A percentile compares a stretch with the other conserved stretches of the same genome.
Conservation (phyloP, 2,329 filamentous ascomycete genomes). For the Zopfia rhizophila region DNA sequence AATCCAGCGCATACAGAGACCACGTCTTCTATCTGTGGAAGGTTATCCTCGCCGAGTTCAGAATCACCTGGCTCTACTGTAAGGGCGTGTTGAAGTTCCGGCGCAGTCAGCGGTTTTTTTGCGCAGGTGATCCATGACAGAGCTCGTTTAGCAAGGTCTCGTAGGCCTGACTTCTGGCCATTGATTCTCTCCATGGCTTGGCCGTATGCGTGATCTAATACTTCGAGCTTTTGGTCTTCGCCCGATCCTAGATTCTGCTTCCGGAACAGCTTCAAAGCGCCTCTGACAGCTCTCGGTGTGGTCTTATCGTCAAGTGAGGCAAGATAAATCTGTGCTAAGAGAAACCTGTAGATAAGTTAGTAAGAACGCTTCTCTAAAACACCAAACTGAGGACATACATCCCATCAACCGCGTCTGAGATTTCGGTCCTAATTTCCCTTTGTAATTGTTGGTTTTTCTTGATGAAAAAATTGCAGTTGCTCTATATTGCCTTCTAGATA, state of each 20-base stretch:
- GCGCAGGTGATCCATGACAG: neutral
- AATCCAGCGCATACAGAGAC: slow-evolving; percentile 29
- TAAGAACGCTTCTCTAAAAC: neutral
- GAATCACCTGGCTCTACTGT: neutral
- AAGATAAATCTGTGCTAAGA: too few species aligned
- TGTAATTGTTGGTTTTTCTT: slow-evolving; percentile 11
- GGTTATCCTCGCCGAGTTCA: neutral
- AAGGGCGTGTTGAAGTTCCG: neutral
- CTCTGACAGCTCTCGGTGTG: too few species aligned
- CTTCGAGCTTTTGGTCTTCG: too few species aligned
- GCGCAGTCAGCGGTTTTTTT: neutral
- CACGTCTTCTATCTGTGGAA: neutral
- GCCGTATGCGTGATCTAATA: neutral
- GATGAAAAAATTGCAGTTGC: slow-evolving; percentile 11
- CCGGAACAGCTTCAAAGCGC: too few species aligned
- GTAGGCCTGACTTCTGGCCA: neutral
- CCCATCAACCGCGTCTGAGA: slow-evolving; percentile 16
- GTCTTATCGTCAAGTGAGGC: too few species aligned
- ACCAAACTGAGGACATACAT: slow-evolving; percentile 20
- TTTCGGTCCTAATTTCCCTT: slow-evolving; percentile 1
- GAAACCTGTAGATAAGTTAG: too few species aligned
- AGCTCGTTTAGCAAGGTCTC: neutral
- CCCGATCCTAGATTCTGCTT: too few species aligned
- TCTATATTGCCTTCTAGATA: slow-evolving; percentile 15
- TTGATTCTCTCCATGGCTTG: neutral